Conservation (phyloP, 1,284 basidiomycete species). For the Rhodotorula sp. region DNA sequence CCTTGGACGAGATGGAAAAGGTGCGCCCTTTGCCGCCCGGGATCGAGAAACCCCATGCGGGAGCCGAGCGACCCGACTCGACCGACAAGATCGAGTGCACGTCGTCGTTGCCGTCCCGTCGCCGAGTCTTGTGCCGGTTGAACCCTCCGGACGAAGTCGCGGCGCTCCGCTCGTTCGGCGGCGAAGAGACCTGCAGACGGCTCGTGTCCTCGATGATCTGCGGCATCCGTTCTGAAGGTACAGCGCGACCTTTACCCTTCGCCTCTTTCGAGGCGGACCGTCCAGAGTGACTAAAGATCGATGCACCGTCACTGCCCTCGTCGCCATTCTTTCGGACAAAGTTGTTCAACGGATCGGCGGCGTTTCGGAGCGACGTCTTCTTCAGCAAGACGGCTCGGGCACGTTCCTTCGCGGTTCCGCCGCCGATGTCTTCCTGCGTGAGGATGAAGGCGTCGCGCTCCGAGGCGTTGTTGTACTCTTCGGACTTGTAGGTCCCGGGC, state of each 20-base stretch:
- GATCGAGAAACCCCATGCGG: constrained; percentile 18
- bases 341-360: constrained; percentile 52
- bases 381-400: constrained; percentile 95
- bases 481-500: background rate
- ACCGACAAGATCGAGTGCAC: constrained; percentile 44
- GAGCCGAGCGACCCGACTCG: constrained; percentile 41
- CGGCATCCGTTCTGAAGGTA: constrained; percentile 37
- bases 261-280: constrained; percentile 7
- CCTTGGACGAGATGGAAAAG: constrained; percentile 35
- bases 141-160: constrained; percentile 15
- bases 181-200: constrained; percentile 26
- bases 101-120: constrained; percentile 44
- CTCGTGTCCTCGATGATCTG: constrained; percentile 45
- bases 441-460: constrained; percentile 55
- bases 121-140: constrained; percentile 38
- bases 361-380: constrained; percentile 70
- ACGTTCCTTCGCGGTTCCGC: constrained; percentile 74
- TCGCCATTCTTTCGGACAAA: constrained; percentile 6
- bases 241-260: constrained; percentile 40
- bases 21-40: constrained; percentile 20
- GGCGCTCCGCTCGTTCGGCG: background rate
- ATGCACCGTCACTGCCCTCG: background rate
- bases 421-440: constrained; percentile 83
- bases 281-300: background rate
- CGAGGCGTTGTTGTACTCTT: constrained; percentile 47